Evolutionary conservation across 2,329 filamentous ascomycete genomes (phyloP).

Genomic region (Fusarium sp.): DNA sequence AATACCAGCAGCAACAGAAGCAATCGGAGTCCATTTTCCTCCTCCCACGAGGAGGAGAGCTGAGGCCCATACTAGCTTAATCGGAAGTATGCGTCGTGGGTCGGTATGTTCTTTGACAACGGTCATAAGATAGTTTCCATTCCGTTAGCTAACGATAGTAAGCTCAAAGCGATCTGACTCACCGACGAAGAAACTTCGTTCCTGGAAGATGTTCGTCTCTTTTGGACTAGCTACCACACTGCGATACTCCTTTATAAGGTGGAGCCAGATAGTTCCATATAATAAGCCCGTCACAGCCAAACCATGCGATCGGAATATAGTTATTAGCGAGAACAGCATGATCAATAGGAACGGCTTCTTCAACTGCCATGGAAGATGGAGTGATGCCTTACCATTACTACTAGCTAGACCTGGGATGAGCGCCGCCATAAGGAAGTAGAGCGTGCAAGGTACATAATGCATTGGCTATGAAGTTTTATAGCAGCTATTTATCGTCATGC

Average conservation of each 20-base stretch:
- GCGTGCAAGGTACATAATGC: fast-evolving
- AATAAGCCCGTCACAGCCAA: neutral
- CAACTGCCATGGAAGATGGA: neutral
- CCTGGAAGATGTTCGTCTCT: neutral
- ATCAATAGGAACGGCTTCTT: neutral
- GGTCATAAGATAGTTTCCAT: fast-evolving
- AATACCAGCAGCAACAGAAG: neutral
- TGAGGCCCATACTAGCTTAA: neutral
- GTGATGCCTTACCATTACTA: too few relatives aligned
- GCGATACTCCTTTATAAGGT: too few relatives aligned
- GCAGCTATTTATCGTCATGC: fast-evolving
- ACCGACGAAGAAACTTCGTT: neutral
- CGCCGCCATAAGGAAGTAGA: neutral
- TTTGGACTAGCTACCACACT: neutral
- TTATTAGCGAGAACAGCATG: neutral
- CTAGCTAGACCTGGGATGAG: neutral
- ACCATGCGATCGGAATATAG: neutral
- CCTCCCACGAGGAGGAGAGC: neutral
- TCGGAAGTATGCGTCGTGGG: neutral
- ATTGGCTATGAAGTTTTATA: fast-evolving
- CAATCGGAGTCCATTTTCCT: neutral
- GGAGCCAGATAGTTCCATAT: neutral
- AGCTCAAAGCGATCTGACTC: neutral
- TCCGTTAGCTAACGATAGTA: fast-evolving
- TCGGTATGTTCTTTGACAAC: neutral